A percentile compares a stretch with the other conserved stretches of the same genome.
Evolutionary conservation across 306 rosid species (phyloP).

Genomic region (Vicia faba): DNA sequence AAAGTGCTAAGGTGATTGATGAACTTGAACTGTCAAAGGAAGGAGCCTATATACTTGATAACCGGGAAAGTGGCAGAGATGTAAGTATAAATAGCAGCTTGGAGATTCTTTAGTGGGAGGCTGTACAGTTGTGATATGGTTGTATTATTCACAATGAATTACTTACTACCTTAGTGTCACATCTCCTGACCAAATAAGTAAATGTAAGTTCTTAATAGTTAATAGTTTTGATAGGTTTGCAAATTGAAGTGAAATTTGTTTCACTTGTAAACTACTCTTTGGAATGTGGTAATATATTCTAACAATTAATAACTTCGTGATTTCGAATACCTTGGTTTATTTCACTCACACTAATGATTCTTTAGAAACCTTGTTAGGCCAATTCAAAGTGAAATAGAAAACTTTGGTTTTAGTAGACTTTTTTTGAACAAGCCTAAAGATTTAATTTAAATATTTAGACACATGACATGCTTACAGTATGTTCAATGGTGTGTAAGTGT

Average conservation of each 20-base stretch:
- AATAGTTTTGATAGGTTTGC: no score
- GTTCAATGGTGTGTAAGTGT: no score
- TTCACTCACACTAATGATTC: neutral
- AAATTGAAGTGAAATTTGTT: slow-evolving; percentile 8
- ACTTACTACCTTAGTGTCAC: slow-evolving; percentile 32
- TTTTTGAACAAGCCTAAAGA: no score
- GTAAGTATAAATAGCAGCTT: slow-evolving; percentile 30
- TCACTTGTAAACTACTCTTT: slow-evolving; percentile 13
- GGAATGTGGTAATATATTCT: neutral
- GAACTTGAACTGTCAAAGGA: neutral
- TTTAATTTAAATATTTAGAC: no score
- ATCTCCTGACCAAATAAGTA: slow-evolving; percentile 29
- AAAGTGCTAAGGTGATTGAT: neutral
- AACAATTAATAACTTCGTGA: neutral
- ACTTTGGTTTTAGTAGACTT: no score
- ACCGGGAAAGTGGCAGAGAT: slow-evolving; percentile 20
- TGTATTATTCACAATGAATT: slow-evolving; percentile 14
- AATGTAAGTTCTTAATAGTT: slow-evolving; percentile 16
- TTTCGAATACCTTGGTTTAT: slow-evolving; percentile 1
- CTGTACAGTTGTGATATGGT: slow-evolving; percentile 50
- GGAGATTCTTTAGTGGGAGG: slow-evolving; percentile 21
- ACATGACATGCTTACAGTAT: no score
- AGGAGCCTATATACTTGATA: neutral
- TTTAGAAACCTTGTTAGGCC: no score
- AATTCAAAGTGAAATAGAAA: neutral